Evolutionary conservation across 169 alveolate genomes (phyloP), one percentile per base, ranked within the genome.

Genomic region (Babesia sp.): DNA sequence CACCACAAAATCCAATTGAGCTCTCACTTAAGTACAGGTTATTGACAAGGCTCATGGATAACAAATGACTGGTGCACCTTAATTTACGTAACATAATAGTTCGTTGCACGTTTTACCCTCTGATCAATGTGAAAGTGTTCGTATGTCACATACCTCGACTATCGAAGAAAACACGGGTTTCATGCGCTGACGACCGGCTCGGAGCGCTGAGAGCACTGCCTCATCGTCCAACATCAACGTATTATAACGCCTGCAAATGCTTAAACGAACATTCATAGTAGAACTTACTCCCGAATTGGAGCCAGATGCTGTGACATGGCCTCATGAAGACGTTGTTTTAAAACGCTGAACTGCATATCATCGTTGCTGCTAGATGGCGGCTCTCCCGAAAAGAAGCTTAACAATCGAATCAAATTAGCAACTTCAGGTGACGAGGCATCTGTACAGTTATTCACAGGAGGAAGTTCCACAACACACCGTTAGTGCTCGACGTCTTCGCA

Each of bases 1-100:
- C 72, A 11, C 86, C 86, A 7, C 42, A 69, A 0, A 36, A 78
- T 41, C 86, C 86, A 18, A 24, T 69, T 14, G 59, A 67, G 37
- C 51, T 78, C 20, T 78, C 86, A 24, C 44, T 78, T 26, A 78
- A 70, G 39, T 57, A 68, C 48, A 53, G 82, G 57, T 66, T 78
- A 18, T 36, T 78, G 36, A 55, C 29, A 14, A 67, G 44, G 55
- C 76, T 78, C 26, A 51, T 69, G 46, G 26, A 56, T 2, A 37
- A 20, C 18, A 22, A 20, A 45, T 28, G 24, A 63, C 33, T 16
- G 51, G 33, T 24, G 12, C 22, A 20, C n/a, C 18, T 0, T 75
- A 45, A 34, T 57, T 61, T 60, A 75, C 7, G 41, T 57, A n/a
- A 20, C 37, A 64, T 59, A 60, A 39, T 51, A 78, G 6, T 59